Base-by-base conservation (phyloP, 495 filamentous ascomycete genomes). In the Tuber melanosporum region DNA sequence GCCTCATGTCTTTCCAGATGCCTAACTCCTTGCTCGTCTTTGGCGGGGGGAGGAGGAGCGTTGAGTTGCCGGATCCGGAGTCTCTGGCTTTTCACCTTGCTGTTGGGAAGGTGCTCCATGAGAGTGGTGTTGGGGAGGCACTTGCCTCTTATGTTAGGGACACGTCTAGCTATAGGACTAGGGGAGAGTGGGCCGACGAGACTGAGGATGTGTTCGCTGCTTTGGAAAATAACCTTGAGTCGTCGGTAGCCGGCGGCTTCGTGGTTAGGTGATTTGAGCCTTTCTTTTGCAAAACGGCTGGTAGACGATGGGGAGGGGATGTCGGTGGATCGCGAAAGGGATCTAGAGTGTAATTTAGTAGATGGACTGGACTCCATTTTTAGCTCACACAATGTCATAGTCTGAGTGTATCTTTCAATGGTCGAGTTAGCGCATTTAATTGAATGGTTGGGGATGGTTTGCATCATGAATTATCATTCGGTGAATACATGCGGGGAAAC, bases 71-170 rank as follows among this genome's bases (percentile, higher is more conserved):
- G 22, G 72, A 52, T 19, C 72, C 5, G 6, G 47, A 39, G 1
- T 52, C 47, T n/a, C 39, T 73, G 72, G 26, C 26, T 17, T 66
- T 66, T 17, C 72, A 73, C 57, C 41, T 73, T 9, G 72, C 72
- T 1, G 46, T 73, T 5, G 43, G 44, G 7, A 46, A 57, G 8
- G 72, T 73, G 2, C 32, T 73, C 26, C 46, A 73, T 39, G 57
- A 39, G 17, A 49, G 43, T 20, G 72, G 72, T 15, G 72, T 57
- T 3, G 72, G 72, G 2, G 32, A n/a, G 32, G 20, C 15, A 6
- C 36, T 73, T 42, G 46, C 47, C 46, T 15, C 26, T 12, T 73
- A 36, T 22, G 10, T 73, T 9, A 46, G 32, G 22, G 72, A 73
- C 32, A 4, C 32, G 7, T 32, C 26, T 32, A 36, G 10, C 26